Conservation (phyloP, 306 rosid genomes). For the Dryas alaskensis region DNA sequence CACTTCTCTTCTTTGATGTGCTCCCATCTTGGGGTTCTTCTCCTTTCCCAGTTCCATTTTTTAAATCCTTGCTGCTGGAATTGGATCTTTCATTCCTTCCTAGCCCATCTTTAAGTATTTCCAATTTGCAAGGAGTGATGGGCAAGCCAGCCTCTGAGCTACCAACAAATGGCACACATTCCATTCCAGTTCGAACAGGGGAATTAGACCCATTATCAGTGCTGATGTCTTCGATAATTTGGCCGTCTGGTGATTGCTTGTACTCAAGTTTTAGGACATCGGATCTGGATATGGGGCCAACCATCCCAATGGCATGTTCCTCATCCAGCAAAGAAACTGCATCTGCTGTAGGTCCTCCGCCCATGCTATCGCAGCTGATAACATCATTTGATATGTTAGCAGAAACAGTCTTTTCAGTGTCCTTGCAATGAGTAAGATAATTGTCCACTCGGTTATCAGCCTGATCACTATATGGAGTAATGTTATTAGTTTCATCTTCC, state of each 20-base stretch:
- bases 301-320: conserved; percentile 37
- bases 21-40: conserved; percentile 69
- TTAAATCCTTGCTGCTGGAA: conserved; percentile 58
- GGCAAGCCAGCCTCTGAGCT: conserved; percentile 72
- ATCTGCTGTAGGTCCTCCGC: conserved; percentile 39
- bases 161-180: conserved; percentile 50
- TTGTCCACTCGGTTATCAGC: conserved; percentile 51
- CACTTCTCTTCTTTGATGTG: conserved; percentile 67
- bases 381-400: conserved; percentile 46
- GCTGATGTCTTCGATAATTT: conserved; percentile 58
- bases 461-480: conserved; percentile 55
- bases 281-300: conserved; percentile 40
- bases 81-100: conserved; percentile 68
- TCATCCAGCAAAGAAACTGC: conserved; percentile 59
- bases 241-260: conserved; percentile 47
- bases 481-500: conserved; percentile 89
- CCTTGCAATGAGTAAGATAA: conserved; percentile 53
- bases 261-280: conserved; percentile 42
- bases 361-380: conserved; percentile 37
- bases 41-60: conserved; percentile 57
- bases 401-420: conserved; percentile 37
- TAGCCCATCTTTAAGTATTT: conserved; percentile 57
- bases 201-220: conserved; percentile 54
- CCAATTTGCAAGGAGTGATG: conserved; percentile 78
- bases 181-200: conserved; percentile 54